Evolutionary conservation across 2,329 filamentous ascomycete genomes (phyloP), one percentile per base, ranked within the genome.

Genomic region (Aspergillus spinulosporus): DNA sequence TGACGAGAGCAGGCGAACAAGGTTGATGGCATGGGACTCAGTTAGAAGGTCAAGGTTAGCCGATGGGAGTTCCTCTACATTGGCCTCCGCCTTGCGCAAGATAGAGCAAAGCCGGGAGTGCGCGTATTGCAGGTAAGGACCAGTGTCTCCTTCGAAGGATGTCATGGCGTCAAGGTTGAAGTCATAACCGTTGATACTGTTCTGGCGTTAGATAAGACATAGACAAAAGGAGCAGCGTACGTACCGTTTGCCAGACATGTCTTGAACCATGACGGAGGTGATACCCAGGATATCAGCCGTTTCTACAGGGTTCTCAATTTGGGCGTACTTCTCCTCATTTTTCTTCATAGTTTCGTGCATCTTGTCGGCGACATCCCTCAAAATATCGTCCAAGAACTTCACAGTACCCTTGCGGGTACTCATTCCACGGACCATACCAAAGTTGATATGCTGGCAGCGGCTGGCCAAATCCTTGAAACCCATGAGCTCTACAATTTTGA

Each of bases 331-430:
- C 69, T 83, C 81, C 66, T 89, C 82, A 74, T 97, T 97, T 78
- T 88, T 88, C 75, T 80, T 85, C 94, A 99, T 99, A 50, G 95
- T 90, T 59, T 96, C 90, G 80, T 97, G 93, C 94, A 99, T 99
- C 76, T 92, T 90, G 54, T 97, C 93, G 67, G 85, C 87, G 5
- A 95, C 91, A 65, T 92, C 89, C 40, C 83, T 81, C 56, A 92
- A 80, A 64, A 92, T 90, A 64, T 89, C 87, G 66, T 87, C 80
- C 60, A 85, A 72, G 77, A 90, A 90, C 74, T 89, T 89, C 65
- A 91, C 89, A 0, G 87, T 91, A 59, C 84, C 84, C 71, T 85
- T 86, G 62, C 84, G 79, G 6, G 84, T 86, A 62, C 79, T 82
- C 83, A 88, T 87, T 40, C 84, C 85, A 54, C 83, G 78, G 56